Conservation (phyloP, 345 rosid genomes). For the Salix caprea region DNA sequence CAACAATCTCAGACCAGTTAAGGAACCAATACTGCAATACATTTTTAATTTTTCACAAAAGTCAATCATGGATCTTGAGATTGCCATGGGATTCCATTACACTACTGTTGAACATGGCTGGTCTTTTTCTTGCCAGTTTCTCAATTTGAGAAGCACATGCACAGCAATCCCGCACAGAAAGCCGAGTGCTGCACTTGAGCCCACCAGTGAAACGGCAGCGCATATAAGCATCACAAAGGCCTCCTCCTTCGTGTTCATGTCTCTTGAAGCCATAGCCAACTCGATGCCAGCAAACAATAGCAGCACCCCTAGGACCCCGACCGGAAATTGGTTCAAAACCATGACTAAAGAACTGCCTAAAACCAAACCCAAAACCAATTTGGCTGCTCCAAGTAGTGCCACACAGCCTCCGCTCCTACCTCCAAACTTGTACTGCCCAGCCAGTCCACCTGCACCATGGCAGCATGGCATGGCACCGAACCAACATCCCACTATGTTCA, state of each 20-base stretch:
- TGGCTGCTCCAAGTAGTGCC: constrained; percentile 61
- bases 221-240: constrained; percentile 68
- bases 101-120: constrained; percentile 5
- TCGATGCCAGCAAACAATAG: constrained; percentile 75
- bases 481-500: constrained; percentile 88
- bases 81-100: constrained; percentile 3
- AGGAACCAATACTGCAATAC: no score
- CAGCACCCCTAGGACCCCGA: constrained; percentile 66
- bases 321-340: constrained; percentile 66
- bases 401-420: constrained; percentile 88
- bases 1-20: not conserved
- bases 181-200: constrained; percentile 79
- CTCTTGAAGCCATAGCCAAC: constrained; percentile 72
- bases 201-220: constrained; percentile 58
- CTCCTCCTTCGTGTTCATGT: constrained; percentile 74
- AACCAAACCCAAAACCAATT: constrained; percentile 55
- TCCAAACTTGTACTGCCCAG: constrained; percentile 87
- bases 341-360: constrained; percentile 65
- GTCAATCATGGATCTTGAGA: not conserved
- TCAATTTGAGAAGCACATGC: constrained; percentile 48
- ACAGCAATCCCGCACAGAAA: constrained; percentile 60
- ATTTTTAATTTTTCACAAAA: not conserved
- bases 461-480: constrained; percentile 90
- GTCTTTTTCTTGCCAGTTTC: constrained; percentile 20
- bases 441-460: constrained; percentile 87